These are phyloP conservation scores for Kodamaea ohmeri DNA, from an alignment of 1,139 yeast species.

Conservation along the genomic window DNA sequence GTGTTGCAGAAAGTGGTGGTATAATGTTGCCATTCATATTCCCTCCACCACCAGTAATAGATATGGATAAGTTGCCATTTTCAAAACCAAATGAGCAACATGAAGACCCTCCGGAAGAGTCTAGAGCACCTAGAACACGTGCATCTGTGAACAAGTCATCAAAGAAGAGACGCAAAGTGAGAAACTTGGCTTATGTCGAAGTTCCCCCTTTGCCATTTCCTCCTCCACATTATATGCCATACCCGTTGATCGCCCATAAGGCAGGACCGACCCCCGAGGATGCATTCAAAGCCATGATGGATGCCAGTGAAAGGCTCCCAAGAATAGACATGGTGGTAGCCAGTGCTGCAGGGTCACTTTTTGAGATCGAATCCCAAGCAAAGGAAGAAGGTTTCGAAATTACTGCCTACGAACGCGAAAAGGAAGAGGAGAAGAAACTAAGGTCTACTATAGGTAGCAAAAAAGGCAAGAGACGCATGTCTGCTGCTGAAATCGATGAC, in stretches of 20 bases:
- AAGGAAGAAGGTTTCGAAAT: constrained; percentile 26
- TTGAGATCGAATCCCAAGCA: constrained; percentile 38
- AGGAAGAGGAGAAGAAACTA: constrained; percentile 36
- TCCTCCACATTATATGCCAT: constrained; percentile 50
- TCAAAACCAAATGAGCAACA: constrained; percentile 12
- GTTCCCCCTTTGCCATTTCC: constrained; percentile 51
- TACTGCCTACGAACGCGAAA: constrained; percentile 48
- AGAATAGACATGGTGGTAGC: constrained; percentile 49
- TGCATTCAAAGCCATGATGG: constrained; percentile 36
- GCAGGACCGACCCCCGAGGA: constrained; percentile 37
- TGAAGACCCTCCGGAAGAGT: constrained; percentile 8
- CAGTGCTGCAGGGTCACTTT: constrained; percentile 48
- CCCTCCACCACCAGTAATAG: constrained; percentile 44
- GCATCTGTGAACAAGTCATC: constrained; percentile 2
- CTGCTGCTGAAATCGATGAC: constrained; percentile 7
- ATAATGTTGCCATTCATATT: constrained; percentile 47
- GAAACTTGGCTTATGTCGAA: constrained; percentile 15
- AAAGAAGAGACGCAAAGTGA: constrained; percentile 3
- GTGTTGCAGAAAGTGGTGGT: constrained; percentile 21
- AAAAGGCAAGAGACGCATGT: constrained; percentile 27
- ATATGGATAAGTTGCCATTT: constrained; percentile 23
- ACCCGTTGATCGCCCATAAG: constrained; percentile 39
- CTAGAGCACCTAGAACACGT: constrained; percentile 13
- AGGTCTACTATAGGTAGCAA: constrained; percentile 9
- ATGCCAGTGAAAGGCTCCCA: constrained; percentile 40